These are phyloP conservation scores for Ceriops zippeliana DNA, from an alignment of 345 rosid species.

Conservation along the genomic window DNA sequence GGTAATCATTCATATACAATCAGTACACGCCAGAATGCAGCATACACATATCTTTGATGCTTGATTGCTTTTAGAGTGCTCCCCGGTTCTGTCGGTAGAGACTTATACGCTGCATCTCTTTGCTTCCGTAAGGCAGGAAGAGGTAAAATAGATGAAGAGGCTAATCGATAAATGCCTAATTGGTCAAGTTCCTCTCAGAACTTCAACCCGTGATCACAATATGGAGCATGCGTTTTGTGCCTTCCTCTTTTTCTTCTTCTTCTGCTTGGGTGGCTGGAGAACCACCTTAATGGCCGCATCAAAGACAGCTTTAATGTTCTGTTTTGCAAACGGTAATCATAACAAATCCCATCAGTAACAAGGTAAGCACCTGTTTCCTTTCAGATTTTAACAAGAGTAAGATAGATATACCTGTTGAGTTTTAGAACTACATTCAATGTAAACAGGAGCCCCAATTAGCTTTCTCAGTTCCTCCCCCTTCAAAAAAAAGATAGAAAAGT, in stretches of 20 bases:
- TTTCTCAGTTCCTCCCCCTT: conserved; percentile 85
- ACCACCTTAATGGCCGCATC: conserved; percentile 56
- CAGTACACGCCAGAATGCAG: conserved; percentile 20
- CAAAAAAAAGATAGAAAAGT: background rate
- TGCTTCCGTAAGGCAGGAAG: conserved; percentile 22
- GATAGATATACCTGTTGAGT: conserved; percentile 63
- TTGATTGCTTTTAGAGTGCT: conserved; percentile 16
- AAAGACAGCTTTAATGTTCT: conserved; percentile 54
- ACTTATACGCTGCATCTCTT: conserved; percentile 32
- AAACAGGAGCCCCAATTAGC: conserved; percentile 68
- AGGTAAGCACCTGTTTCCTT: background rate
- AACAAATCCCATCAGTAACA: conserved; percentile 5
- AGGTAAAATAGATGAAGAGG: conserved; percentile 12
- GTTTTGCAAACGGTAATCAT: conserved; percentile 11
- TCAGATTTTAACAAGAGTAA: background rate
- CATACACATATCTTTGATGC: conserved; percentile 16
- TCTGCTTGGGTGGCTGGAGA: conserved; percentile 54
- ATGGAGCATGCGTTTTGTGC: conserved; percentile 44
- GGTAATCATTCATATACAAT: conserved; percentile 39
- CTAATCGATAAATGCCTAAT: conserved; percentile 17
- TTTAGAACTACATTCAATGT: conserved; percentile 82
- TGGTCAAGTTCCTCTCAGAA: conserved; percentile 13
- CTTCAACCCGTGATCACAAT: conserved; percentile 25
- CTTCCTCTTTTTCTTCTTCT: conserved; percentile 45
- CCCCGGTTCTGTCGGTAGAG: conserved; percentile 40